Conservation (phyloP, 257 asterid species). For the Capsicum pubescens region DNA sequence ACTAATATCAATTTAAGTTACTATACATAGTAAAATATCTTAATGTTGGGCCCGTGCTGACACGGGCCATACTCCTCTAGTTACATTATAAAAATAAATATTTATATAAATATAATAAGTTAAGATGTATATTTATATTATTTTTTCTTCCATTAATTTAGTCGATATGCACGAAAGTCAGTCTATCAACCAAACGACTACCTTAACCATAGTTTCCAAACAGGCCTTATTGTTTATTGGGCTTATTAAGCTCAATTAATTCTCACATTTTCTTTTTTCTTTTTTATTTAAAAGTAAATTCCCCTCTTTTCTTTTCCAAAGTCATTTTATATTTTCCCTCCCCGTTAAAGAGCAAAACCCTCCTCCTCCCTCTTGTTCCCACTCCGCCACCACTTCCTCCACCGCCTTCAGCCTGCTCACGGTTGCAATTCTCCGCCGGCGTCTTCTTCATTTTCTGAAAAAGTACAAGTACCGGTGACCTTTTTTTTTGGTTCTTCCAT, state of each 20-base stretch:
- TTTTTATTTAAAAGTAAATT: not conserved
- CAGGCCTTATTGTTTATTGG: not conserved
- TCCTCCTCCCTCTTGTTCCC: not conserved
- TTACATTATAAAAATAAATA: no score
- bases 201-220: not conserved
- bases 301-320: not conserved
- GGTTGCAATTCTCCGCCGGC: slow-evolving; percentile 8
- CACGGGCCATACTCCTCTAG: no score
- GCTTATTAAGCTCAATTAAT: not conserved
- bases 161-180: no score
- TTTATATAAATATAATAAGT: no score
- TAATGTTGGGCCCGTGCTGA: no score
- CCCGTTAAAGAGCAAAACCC: not conserved
- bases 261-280: not conserved
- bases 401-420: not conserved
- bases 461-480: not conserved
- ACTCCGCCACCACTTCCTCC: not conserved
- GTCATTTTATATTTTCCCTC: not conserved
- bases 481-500: not conserved
- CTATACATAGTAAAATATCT: no score
- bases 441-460: not conserved
- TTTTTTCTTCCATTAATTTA: no score
- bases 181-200: no score
- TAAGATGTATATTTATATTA: no score
- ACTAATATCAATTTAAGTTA: no score